Evolutionary conservation across 2,329 filamentous ascomycete genomes (phyloP).

Genomic region (Ascochyta viciae-villosae): DNA sequence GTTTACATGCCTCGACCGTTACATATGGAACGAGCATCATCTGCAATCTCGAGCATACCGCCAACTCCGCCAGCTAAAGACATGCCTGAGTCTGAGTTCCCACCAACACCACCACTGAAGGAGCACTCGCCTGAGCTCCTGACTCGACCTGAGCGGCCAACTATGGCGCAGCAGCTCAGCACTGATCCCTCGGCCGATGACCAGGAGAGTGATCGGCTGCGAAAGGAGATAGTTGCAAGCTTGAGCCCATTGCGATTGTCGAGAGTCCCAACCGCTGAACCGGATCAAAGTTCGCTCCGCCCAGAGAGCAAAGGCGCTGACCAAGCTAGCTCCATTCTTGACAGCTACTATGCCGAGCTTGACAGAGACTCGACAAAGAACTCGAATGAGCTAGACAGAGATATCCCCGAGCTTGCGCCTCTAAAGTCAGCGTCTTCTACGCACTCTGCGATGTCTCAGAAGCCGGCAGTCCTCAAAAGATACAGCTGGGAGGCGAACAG

Average conservation of each 20-base stretch:
- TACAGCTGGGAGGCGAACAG: conserved; percentile 44
- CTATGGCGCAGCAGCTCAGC: conserved; percentile 50
- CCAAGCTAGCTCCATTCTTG: conserved; percentile 69
- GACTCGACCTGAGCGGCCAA: conserved; percentile 30
- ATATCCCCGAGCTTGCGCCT: conserved; percentile 14
- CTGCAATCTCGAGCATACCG: conserved; percentile 45
- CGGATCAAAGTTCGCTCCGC: conserved; percentile 36
- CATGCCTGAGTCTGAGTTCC: conserved; percentile 37
- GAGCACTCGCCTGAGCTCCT: conserved; percentile 44
- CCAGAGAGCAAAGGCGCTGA: conserved; percentile 31
- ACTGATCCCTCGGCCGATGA: conserved; percentile 62
- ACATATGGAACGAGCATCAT: conserved; percentile 47
- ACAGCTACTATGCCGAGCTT: conserved; percentile 66
- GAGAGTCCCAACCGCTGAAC: conserved; percentile 23
- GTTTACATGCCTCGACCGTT: conserved; percentile 48
- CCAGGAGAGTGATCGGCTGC: conserved; percentile 73
- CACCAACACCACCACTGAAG: conserved; percentile 45
- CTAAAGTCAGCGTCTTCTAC: conserved; percentile 15
- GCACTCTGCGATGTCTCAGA: conserved; percentile 21
- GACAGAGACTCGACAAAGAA: conserved; percentile 51
- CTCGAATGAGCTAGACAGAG: conserved; percentile 27
- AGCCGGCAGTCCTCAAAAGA: conserved; percentile 33
- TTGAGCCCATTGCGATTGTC: conserved; percentile 54
- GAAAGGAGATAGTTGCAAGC: conserved; percentile 77
- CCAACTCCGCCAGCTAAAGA: conserved; percentile 60